Base-by-base conservation (phyloP, 306 rosid species). In the Castanea sativa region DNA sequence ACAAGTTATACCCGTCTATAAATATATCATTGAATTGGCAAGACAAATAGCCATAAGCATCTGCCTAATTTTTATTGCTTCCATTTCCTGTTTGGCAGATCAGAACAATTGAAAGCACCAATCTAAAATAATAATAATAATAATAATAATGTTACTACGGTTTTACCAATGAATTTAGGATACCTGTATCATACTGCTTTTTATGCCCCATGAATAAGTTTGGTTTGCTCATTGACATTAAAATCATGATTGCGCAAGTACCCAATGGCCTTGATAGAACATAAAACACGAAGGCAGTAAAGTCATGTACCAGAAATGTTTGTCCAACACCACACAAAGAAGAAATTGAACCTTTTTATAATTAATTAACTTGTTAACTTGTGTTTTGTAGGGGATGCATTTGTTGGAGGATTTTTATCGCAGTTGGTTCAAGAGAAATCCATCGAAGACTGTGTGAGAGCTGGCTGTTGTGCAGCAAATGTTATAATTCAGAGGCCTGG, bases 371-470 rank as follows among this genome's bases (percentile, higher is more conserved):
- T 49, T 49, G 16, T 12, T 10, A 14, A 68, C 6, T 83, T 21
- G 14, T 78, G 9, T 78, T 82, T 78, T 29, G 77, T 81, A 95
- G 98, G 99, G 21, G 98, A 93, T 88, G 98, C 99, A 3, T 95
- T 95, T 87, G 98, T 95, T 69, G 99, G 98, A 27, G 98, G 97
- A 76, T 95, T 95, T 84, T 85, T 95, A 83, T 84, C 99, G 16
- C 98, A 91, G 77, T 73, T 95, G 85, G 86, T 92, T 79, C 88
- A 76, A 80, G 91, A 73, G 89, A 93, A 93, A 85, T 87, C 98
- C 38, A 86, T 90, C 60, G 93, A 84, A 80, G 98, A 88, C 56
- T 89, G 94, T 55, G 96, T 95, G 81, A 90, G 74, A 82, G 97
- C 96, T 32, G 99, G 98, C 21, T 76, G 85, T 80, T 95, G 93